Base-by-base conservation (phyloP, 495 filamentous ascomycete species). In the Pyrenula aspistea region DNA sequence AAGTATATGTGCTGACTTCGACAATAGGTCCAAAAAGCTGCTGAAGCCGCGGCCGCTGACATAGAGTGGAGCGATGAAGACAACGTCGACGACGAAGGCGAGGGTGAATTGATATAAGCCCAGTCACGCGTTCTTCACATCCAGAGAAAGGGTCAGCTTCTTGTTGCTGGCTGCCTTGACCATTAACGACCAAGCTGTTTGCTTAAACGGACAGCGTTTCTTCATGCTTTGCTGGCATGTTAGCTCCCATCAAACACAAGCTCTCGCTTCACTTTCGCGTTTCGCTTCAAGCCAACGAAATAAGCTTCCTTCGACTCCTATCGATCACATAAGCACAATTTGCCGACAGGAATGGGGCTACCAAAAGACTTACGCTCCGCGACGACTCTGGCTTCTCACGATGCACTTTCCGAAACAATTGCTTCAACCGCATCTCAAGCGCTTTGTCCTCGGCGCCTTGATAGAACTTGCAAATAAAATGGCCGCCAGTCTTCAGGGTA, bases 401-500 rank as follows among this genome's bases (percentile, higher is more conserved):
- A 61, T 87, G 77, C 19, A 97, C 92, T 58, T 80, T 86, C 15
- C 71, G 67, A 63, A 97, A 98, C 60, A 93, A 68, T 47, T 77
- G 77, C 61, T 77, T 88, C 47, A 97, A 72, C 59, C 79, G 75
- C 56, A 65, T 70, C 70, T 95, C 89, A 22, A 98, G 66, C 2
- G 72, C 73, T 69, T 86, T 88, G 65, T 96, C 91, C 62, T 96
- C 89, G 2, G 75, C 66, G 2, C 93, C 93, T 65, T 92, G 88
- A 68, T 97, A 98, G 69, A 95, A 97, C 71, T 98, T 98, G 77
- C 93, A 97, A 25, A 98, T 79, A 62, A 98, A 95, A 66, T 92
- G 84, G 0, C 93, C 93, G 49, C 85, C 85, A 21, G 77, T 68
- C 61, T 81, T 84, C n/a, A 98, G 77, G 10, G 88, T 90, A 62